phyloP scores from a whole-genome alignment of 768 basidiomycete species.

The Lentinula lateritia region DNA sequence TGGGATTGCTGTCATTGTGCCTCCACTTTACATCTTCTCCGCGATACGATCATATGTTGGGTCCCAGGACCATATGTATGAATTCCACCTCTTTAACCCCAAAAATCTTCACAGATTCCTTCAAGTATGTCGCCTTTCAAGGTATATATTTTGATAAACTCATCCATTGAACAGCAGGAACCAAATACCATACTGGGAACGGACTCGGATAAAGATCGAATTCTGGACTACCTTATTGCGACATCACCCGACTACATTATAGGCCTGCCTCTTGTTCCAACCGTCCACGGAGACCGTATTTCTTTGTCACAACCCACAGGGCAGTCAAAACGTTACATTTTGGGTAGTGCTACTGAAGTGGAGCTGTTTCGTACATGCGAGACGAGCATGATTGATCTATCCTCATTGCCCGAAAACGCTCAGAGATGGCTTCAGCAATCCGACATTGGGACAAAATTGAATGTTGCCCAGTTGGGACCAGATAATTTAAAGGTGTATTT shows the following conservation, averaged over 20 bases:
- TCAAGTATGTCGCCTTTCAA: neutral
- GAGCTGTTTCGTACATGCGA: constrained; percentile 11
- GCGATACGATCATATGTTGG: neutral
- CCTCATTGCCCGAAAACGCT: constrained; percentile 2
- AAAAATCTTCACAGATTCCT: neutral
- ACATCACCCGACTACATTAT: constrained; percentile 6
- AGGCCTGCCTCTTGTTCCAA: constrained; percentile 13
- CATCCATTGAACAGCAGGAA: no score
- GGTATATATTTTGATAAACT: no score
- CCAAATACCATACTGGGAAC: constrained; percentile 1
- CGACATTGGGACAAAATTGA: neutral
- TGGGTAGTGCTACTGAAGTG: constrained; percentile 10
- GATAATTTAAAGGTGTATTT: constrained; percentile 13
- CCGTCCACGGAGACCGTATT: constrained; percentile 5
- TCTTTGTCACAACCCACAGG: constrained; percentile 1
- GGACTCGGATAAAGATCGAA: constrained; percentile 5
- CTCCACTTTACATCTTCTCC: neutral
- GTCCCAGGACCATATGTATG: neutral
- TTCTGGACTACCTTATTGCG: constrained; percentile 13
- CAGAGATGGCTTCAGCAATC: neutral
- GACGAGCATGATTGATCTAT: constrained; percentile 9
- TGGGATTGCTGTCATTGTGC: neutral
- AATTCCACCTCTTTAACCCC: neutral
- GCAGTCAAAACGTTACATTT: neutral
- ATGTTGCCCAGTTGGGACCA: constrained; percentile 4